Evolutionary conservation across 2,329 filamentous ascomycete genomes (phyloP), one percentile per base, ranked within the genome.

Genomic region (Nothophaeocryptopus gaeumannii): DNA sequence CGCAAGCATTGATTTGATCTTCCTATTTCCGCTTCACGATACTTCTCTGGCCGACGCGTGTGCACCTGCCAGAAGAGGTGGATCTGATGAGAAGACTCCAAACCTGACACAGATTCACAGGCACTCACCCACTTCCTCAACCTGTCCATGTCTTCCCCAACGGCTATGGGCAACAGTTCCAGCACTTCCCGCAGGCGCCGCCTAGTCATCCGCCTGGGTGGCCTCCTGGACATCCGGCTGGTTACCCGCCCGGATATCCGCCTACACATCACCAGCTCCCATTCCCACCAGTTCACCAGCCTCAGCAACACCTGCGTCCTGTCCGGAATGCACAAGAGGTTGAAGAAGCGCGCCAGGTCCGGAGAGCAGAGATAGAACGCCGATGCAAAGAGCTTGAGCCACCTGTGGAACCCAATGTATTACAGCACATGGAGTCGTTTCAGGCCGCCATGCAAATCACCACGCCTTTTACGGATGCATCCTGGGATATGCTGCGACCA

Each of bases 341-440:
- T 36, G 77, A 79, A 36, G 79, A 82, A 61, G 73, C 84, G 14
- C 88, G 86, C 65, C 78, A 79, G 47, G 76, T 74, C 50, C 79
- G 86, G 54, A 81, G 80, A 64, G 73, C 76, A 11, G 87, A 89
- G 58, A 90, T 92, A 61, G 85, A 90, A 66, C 78, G 78, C 44
- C 80, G 86, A 26, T 88, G 85, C 62, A 43, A 56, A 38, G 70
- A 79, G 66, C 75, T 92, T 41, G 69, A 83, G 30, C 86, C 86
- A 20, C 84, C 87, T 1, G 72, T 92, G 49, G 71, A 74, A 41
- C 70, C 82, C 34, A 77, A 75, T 56, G 74, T 87, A 36, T 73
- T 91, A 50, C 78, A 78, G 47, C 83, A 85, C 62, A 87, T 89
- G 68, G 79, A 86, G 39, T 83, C 86, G 1, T 92, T 89, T 66